Percentiles rank a stretch among this genome's conserved stretches.
Conservation (phyloP, 164 flowering plant genomes). For the Houttuynia cordata region DNA sequence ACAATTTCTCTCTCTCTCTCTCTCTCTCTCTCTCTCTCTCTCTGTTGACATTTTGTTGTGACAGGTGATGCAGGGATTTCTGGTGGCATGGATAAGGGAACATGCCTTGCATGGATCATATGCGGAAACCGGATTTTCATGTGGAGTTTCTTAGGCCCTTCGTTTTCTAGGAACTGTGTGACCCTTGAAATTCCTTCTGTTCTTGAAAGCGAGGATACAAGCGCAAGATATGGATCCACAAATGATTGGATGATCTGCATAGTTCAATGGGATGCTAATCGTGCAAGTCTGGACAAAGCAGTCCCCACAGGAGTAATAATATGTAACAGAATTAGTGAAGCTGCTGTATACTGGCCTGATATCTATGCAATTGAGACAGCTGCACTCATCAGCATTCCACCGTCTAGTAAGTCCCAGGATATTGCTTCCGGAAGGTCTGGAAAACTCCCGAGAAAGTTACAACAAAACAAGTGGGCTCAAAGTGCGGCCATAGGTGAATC, state of each 20-base stretch:
- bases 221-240: conserved; percentile 14
- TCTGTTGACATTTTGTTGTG: not conserved
- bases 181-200: conserved; percentile 41
- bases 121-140: conserved; percentile 52
- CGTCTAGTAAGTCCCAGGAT: not conserved
- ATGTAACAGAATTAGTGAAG: conserved; percentile 41
- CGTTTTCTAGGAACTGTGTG: conserved; percentile 45
- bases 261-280: conserved; percentile 41
- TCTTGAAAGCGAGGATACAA: conserved; percentile 21
- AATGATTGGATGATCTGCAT: conserved; percentile 49
- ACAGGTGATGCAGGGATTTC: conserved; percentile 43
- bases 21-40: not conserved
- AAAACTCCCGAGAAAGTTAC: not conserved
- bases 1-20: not conserved
- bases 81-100: conserved; percentile 80
- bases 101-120: conserved; percentile 70
- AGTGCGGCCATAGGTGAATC: conserved; percentile 13
- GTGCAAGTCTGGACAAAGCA: conserved; percentile 13
- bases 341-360: conserved; percentile 68
- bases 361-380: conserved; percentile 34
- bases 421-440: not conserved
- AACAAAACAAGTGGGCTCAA: conserved; percentile 16
- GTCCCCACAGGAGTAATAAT: conserved; percentile 47
- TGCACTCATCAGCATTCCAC: not conserved
- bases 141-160: conserved; percentile 64